Conservation (phyloP, 352 stramenopile species). For the Phytopythium cucurbitacearum region DNA sequence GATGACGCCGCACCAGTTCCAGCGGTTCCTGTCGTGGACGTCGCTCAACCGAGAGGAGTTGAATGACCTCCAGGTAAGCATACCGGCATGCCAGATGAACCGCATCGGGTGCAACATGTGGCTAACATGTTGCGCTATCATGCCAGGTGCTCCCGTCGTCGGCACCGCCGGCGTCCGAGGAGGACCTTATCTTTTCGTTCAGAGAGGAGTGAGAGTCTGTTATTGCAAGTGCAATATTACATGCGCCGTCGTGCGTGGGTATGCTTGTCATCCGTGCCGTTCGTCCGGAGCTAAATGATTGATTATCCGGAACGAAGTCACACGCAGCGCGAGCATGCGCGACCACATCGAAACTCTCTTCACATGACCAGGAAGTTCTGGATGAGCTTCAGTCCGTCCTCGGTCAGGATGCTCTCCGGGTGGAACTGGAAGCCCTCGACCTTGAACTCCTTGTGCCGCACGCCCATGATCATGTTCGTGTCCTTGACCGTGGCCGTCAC, state of each 20-base stretch:
- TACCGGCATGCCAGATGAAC: conserved; percentile 2
- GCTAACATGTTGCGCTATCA: conserved; percentile 1
- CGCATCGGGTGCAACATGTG: not conserved
- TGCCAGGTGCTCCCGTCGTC: conserved; percentile 43
- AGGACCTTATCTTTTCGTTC: conserved; percentile 71
- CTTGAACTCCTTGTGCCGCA: conserved; percentile 84
- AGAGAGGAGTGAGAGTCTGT: conserved; percentile 41
- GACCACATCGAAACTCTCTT: conserved; percentile 1
- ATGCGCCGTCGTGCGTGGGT: not conserved
- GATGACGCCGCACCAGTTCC: conserved; percentile 80
- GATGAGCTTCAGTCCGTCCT: conserved; percentile 79
- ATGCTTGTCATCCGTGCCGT: not conserved
- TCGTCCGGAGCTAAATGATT: not conserved
- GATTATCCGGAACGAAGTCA: too few relatives aligned
- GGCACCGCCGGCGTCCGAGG: conserved; percentile 28
- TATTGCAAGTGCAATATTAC: too few relatives aligned
- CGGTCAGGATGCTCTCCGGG: conserved; percentile 84
- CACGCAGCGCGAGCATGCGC: too few relatives aligned
- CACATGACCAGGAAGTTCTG: conserved; percentile 88
- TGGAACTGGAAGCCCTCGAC: conserved; percentile 89
- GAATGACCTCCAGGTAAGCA: conserved; percentile 58
- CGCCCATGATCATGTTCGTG: conserved; percentile 87
- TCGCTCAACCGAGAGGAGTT: conserved; percentile 68
- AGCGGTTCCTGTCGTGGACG: conserved; percentile 80
- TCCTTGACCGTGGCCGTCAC: conserved; percentile 82